These are phyloP conservation scores for Penicillium sp. DNA, from an alignment of 2,329 filamentous ascomycete genomes.

Conservation along the genomic window DNA sequence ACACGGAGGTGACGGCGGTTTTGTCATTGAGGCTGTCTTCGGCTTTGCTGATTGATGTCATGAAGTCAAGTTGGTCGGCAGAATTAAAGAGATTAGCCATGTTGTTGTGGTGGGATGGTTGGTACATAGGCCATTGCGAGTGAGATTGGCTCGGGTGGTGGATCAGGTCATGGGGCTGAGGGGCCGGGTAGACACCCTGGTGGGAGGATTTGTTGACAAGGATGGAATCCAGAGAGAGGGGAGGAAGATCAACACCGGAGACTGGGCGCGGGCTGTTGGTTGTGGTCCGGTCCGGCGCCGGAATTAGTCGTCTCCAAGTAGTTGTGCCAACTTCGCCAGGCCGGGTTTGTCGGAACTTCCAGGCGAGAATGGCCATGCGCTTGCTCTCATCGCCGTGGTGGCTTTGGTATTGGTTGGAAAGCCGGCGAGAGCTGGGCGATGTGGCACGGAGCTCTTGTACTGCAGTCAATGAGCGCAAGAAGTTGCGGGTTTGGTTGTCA, in stretches of 20 bases:
- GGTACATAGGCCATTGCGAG: constrained; percentile 39
- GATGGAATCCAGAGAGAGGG: constrained; percentile 39
- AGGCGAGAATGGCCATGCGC: constrained; percentile 46
- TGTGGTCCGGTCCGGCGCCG: constrained; percentile 37
- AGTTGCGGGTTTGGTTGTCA: constrained; percentile 38
- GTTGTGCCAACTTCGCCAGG: constrained; percentile 44
- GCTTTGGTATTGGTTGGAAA: constrained; percentile 29
- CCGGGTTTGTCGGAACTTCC: constrained; percentile 49
- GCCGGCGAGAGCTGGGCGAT: constrained; percentile 26
- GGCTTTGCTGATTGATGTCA: constrained; percentile 35
- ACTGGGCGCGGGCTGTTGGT: constrained; percentile 40
- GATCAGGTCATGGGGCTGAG: constrained; percentile 35
- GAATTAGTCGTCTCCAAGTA: constrained; percentile 46
- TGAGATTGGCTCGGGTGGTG: constrained; percentile 32
- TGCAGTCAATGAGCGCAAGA: constrained; percentile 44
- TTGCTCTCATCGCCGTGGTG: constrained; percentile 33
- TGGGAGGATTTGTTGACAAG: constrained; percentile 34
- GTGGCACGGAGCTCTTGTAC: constrained; percentile 48
- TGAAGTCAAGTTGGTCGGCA: constrained; percentile 35
- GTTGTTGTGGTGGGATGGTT: constrained; percentile 33
- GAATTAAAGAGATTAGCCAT: constrained; percentile 37
- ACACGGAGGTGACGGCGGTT: constrained; percentile 36
- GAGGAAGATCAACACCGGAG: constrained; percentile 37
- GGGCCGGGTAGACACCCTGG: constrained; percentile 33
- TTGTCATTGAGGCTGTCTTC: constrained; percentile 38